Base-by-base conservation (phyloP, 106 monocot species). In the Phalaenopsis aphrodite region DNA sequence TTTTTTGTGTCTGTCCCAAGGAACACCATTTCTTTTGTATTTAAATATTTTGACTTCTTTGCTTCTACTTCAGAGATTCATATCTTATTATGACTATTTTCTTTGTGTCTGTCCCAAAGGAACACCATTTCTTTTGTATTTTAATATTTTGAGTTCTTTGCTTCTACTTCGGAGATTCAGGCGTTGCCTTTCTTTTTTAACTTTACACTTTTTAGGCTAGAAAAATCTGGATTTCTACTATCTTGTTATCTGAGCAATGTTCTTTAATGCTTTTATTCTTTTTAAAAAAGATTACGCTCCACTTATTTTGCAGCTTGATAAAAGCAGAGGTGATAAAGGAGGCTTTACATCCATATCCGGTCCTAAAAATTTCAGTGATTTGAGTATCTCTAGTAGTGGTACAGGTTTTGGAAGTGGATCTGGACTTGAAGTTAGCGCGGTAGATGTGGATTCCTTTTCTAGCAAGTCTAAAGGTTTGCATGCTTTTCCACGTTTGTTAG, bases 361-460 rank as follows among this genome's bases (percentile, higher is more conserved):
- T 75, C 80, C 92, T 30, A 76, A 88, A 78, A 87, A 1, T 72
- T 94, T 92, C 79, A 88, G 83, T 82, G 98, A 94, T 68, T 85
- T 97, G 83, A 90, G 79, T 79, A 89, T 94, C 72, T 96, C 93
- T 14, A 91, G 93, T 72, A 88, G 81, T 84, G 90, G 92, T 72
- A 77, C 69, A 92, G 98, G 92, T 65, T 94, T 97, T 90, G 97
- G 97, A 75, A 88, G 94, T 91, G 89, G 88, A 36, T 98, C 94
- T 89, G 97, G 90, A 79, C 90, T 92, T 84, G 98, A 94, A 75
- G 77, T 89, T 79, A 84, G 79, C 73, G 77, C 89, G 52, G 76
- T 87, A 76, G 92, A 94, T 61, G 10, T 88, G 15, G 98, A 98
- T 9, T 86, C 92, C 30, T 85, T 86, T 66, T 88, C 92, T 76